Evolutionary conservation across 164 flowering plant genomes (phyloP).

Genomic region (Warburgia ugandensis): DNA sequence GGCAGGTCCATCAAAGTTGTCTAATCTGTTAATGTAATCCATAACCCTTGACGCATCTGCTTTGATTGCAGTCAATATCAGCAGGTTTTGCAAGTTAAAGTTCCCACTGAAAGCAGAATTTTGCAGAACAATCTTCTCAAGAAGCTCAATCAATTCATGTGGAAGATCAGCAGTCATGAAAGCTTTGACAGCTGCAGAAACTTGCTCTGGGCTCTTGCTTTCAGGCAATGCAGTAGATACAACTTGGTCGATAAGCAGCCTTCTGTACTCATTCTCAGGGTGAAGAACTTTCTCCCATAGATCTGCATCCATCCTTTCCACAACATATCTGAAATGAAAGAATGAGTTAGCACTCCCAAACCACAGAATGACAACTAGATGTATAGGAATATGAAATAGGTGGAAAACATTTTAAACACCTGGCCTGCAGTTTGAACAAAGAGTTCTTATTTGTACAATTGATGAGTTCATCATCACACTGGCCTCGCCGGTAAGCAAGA

Average conservation of each 20-base stretch:
- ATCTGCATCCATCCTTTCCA: slow-evolving; percentile 96
- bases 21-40: slow-evolving; percentile 93
- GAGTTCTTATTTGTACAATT: slow-evolving; percentile 97
- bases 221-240: slow-evolving; percentile 99
- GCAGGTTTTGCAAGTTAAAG: slow-evolving; percentile 89
- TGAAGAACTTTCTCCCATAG: slow-evolving; percentile 95
- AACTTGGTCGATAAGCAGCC: slow-evolving; percentile 98
- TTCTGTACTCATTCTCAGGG: slow-evolving; percentile 87
- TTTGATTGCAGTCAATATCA: slow-evolving; percentile 87
- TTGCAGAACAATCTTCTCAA: slow-evolving; percentile 97
- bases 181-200: slow-evolving; percentile 98
- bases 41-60: slow-evolving; percentile 98
- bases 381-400: background rate
- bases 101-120: slow-evolving; percentile 99
- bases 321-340: slow-evolving; percentile 72
- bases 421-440: slow-evolving; percentile 92
- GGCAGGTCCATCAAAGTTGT: slow-evolving; percentile 99
- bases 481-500: slow-evolving; percentile 97
- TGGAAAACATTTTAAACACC: slow-evolving; percentile 36
- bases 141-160: slow-evolving; percentile 96
- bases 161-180: slow-evolving; percentile 99
- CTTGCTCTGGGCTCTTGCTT: slow-evolving; percentile 99
- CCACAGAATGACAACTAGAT: background rate
- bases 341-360: slow-evolving; percentile 5
- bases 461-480: slow-evolving; percentile 97